Evolutionary conservation across 805 yeast species (phyloP), one percentile per base, ranked within the genome.

Genomic region (Wickerhamiella slavikovae): DNA sequence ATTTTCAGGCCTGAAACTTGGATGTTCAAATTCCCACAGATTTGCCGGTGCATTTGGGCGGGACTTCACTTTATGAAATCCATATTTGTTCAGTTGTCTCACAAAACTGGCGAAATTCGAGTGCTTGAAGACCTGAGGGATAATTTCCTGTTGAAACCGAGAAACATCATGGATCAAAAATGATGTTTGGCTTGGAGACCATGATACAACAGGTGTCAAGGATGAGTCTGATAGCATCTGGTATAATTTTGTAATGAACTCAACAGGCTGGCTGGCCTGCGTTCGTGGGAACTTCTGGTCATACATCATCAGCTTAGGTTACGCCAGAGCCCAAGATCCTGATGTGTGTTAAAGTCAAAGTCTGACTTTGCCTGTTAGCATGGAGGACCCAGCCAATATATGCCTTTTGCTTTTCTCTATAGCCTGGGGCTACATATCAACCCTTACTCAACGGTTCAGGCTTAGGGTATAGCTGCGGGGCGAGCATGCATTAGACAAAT

Each of bases 71-170:
- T 89, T 89, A 59, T 89, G 98, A 58, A 89, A 89, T 52, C 85
- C 98, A 48, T 89, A 89, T 53, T 89, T 89, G 61, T 89, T 89
- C 43, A 89, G 60, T 49, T 89, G 98, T 27, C 98, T 66, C 14
- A 85, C 96, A 56, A 85, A 85, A 41, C 83, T 69, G 22, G 96
- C 85, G 55, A 85, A 89, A 55, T 89, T 89, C 34, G 80, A 68
- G 53, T 89, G 98, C 45, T 83, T 85, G 59, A 89, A 89, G 52
- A 85, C 93, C 29, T 71, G 68, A 11, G 96, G 96, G 29, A 89
- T 62, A 10, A 89, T 76, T 29, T 22, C 25, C 15, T 36, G 36
- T 27, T 38, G 46, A 31, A 42, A 40, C 12, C 28, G 28, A 22
- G 46, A 30, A 18, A 51, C 48, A 53, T 89, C 92, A 20, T 77